phyloP scores from a whole-genome alignment of 805 yeast genomes.

The Ogataea saltuana region DNA sequence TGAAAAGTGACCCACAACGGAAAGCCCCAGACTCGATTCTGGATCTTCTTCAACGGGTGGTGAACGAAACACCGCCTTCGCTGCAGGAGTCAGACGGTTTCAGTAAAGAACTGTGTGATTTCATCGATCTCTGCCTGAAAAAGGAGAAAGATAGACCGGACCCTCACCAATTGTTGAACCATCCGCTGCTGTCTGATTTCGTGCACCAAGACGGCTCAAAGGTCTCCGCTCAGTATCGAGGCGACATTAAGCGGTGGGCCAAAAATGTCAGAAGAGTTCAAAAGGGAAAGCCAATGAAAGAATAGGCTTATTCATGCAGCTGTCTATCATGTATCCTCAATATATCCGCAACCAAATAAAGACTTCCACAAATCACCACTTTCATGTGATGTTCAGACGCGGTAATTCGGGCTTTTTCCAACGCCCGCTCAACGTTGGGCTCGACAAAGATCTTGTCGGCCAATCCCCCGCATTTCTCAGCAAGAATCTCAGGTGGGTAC shows the following conservation, averaged over 20 bases:
- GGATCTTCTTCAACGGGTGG: conserved; percentile 88
- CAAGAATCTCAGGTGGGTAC: conserved; percentile 38
- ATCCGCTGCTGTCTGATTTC: conserved; percentile 34
- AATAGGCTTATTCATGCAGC: no score
- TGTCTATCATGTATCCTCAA: conserved; percentile 41
- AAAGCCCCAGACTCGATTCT: conserved; percentile 78
- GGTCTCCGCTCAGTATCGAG: conserved; percentile 25
- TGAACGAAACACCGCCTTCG: conserved; percentile 87
- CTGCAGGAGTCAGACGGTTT: conserved; percentile 48
- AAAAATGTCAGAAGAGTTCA: conserved; percentile 39
- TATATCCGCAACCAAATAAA: conserved; percentile 65
- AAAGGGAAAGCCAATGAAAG: conserved; percentile 35
- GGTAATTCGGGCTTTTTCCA: conserved; percentile 25
- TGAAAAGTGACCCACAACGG: conserved; percentile 21
- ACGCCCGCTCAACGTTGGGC: conserved; percentile 30
- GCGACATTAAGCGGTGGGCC: conserved; percentile 38
- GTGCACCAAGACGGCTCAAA: conserved; percentile 35
- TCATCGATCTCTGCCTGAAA: conserved; percentile 71
- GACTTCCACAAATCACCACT: conserved; percentile 66
- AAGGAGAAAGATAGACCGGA: conserved; percentile 75
- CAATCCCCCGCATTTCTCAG: conserved; percentile 16
- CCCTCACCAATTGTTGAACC: conserved; percentile 65
- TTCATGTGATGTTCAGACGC: conserved; percentile 11
- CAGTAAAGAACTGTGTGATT: conserved; percentile 55
- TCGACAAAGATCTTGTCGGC: conserved; percentile 31